A percentile compares a stretch with the other conserved stretches of the same genome.
Evolutionary conservation across 192 early-diverging fungal genomes (phyloP).

Genomic region (Endogone sp.): DNA sequence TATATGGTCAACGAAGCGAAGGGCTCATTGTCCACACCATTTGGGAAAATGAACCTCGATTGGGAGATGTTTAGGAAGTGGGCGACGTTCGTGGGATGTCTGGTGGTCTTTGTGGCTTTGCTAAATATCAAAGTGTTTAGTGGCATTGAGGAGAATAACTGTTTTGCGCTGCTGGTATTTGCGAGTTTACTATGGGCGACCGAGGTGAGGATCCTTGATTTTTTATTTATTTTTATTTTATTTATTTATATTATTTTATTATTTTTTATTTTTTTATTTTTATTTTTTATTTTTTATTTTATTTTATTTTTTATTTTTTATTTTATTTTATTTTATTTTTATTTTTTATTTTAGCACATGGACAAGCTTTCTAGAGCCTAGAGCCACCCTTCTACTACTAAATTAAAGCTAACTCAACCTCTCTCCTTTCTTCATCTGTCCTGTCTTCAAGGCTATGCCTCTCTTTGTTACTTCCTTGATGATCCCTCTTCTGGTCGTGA

Average conservation of each 20-base stretch:
- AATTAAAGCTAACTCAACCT: too few relatives aligned
- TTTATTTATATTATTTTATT: neutral
- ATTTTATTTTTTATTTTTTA: neutral
- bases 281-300: neutral
- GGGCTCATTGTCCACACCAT: slow-evolving; percentile 40
- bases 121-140: slow-evolving; percentile 62
- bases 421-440: neutral
- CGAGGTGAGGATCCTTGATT: slow-evolving; percentile 52
- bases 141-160: slow-evolving; percentile 74
- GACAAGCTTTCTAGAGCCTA: too few relatives aligned
- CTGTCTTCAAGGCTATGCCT: slow-evolving; percentile 66
- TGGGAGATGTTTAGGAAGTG: slow-evolving; percentile 29
- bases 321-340: too few relatives aligned
- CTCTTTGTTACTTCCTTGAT: slow-evolving; percentile 88
- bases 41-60: slow-evolving; percentile 41
- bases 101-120: slow-evolving; percentile 55
- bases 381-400: too few relatives aligned
- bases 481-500: slow-evolving; percentile 82
- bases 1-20: slow-evolving; percentile 15
- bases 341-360: too few relatives aligned
- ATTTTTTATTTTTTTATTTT: neutral
- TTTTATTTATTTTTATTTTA: neutral
- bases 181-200: slow-evolving; percentile 91
- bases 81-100: slow-evolving; percentile 38
- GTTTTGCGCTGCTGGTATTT: slow-evolving; percentile 89